Evolutionary conservation across 2,329 filamentous ascomycete species (phyloP), one percentile per base, ranked within the genome.

Genomic region (Colletotrichum sp.): DNA sequence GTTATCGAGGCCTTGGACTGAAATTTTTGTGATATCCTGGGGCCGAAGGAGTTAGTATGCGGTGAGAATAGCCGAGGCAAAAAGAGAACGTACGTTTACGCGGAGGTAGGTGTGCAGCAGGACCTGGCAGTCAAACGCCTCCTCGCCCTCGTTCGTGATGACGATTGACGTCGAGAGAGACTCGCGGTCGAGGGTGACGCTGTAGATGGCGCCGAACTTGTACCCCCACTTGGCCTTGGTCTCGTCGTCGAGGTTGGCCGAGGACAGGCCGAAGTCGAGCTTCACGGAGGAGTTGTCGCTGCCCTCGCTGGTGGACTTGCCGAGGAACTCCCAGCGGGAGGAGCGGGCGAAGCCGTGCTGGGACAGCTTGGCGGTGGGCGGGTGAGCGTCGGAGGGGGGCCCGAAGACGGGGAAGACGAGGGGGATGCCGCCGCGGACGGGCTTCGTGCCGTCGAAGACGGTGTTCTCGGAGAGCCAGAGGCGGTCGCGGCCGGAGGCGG

Each of bases 361-460:
- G 5, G 96, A 93, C 30, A 99, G 93, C 79, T 91, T 88, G 68
- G 92, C 92, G 32, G 95, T 97, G n/a, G 94, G 90, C 79, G 94
- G 92, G 84, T 96, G 93, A 28, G 70, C 71, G 79, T 93, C 89
- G 69, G 95, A 93, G 15, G 94, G 92, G 55, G 94, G 94, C 34
- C 97, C 97, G 83, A 99, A 99, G 83, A 96, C 96, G 10, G 96
- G 96, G 83, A 98, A 99, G 44, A 98, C 96, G 68, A 99, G 87
- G 6, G 96, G 96, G 80, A 99, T 95, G 16, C 96, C 96, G 72
- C 97, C 97, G 78, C 97, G 91, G 69, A 99, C 96, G 28, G 96
- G 91, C 88, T 98, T 98, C 80, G 90, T 93, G 69, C 97, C 96
- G 83, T 99, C 96, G 72, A 98, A 88, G 81, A 92, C 92, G 60